Conservation (phyloP, 2,329 filamentous ascomycete genomes). For the Diaporthe australafricana region DNA sequence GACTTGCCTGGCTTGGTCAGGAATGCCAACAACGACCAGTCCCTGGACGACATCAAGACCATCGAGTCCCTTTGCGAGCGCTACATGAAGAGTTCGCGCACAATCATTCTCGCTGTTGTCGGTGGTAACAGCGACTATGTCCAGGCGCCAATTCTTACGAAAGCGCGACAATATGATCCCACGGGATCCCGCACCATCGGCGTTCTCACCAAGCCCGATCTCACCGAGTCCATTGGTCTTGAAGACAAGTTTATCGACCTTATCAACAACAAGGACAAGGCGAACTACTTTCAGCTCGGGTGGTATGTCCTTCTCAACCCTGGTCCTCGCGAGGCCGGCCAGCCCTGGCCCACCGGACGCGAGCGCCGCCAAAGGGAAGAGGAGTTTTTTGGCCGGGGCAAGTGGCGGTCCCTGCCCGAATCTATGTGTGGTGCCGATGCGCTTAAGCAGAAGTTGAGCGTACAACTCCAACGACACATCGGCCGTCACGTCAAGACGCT, state of each 20-base stretch:
- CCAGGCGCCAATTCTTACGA: constrained; percentile 62
- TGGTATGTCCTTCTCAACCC: constrained; percentile 66
- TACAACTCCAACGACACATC: constrained; percentile 63
- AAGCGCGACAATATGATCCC: constrained; percentile 63
- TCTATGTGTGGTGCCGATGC: constrained; percentile 60
- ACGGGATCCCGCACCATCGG: constrained; percentile 61
- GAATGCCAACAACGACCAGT: constrained; percentile 65
- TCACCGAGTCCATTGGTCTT: constrained; percentile 63
- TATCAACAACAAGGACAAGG: constrained; percentile 60
- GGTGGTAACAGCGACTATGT: constrained; percentile 67
- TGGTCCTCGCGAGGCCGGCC: constrained; percentile 54
- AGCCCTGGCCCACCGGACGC: constrained; percentile 56
- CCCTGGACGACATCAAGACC: constrained; percentile 62
- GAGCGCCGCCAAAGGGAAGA: constrained; percentile 57
- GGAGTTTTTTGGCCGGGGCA: constrained; percentile 61
- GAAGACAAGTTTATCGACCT: constrained; percentile 67
- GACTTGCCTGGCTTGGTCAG: constrained; percentile 71
- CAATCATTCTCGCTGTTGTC: constrained; percentile 66
- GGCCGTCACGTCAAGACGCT: constrained; percentile 63
- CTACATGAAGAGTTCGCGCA: constrained; percentile 67
- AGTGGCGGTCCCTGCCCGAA: constrained; percentile 60
- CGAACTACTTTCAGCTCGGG: constrained; percentile 63
- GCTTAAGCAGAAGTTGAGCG: constrained; percentile 60
- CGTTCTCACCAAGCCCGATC: constrained; percentile 64
- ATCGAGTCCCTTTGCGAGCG: constrained; percentile 63